Conservation (phyloP, 2,329 filamentous ascomycete genomes). For the Ophiostoma ulmi region DNA sequence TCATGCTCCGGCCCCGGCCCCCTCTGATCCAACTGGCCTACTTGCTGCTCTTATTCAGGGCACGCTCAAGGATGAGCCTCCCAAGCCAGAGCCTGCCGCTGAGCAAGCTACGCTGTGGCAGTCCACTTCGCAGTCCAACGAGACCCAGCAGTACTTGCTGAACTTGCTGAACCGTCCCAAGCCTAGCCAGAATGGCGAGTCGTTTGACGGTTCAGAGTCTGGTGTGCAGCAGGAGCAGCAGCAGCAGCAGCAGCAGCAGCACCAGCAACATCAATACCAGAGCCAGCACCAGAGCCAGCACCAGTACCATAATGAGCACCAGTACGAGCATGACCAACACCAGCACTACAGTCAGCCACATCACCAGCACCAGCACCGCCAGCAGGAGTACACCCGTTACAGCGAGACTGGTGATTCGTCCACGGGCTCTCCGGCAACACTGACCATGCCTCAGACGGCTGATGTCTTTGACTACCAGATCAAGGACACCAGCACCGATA, state of each 20-base stretch:
- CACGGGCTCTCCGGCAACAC: constrained; percentile 20
- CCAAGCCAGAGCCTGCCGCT: constrained; percentile 29
- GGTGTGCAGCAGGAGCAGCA: constrained; percentile 25
- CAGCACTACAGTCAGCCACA: constrained; percentile 14
- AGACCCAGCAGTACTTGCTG: constrained; percentile 80
- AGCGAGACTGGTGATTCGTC: constrained; percentile 15
- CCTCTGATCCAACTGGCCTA: constrained; percentile 53
- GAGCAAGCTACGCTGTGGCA: constrained; percentile 36
- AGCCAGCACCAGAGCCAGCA: constrained; percentile 24
- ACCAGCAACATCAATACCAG: constrained; percentile 28
- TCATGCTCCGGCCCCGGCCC: constrained; percentile 53
- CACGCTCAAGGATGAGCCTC: constrained; percentile 42
- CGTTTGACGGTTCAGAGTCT: constrained; percentile 39
- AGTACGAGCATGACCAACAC: constrained; percentile 21
- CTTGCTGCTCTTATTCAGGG: constrained; percentile 59
- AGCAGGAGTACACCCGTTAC: constrained; percentile 15
- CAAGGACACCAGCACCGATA: constrained; percentile 25
- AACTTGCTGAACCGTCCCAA: constrained; percentile 78
- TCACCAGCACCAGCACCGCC: constrained; percentile 26
- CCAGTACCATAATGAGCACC: constrained; percentile 23
- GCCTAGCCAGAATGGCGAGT: constrained; percentile 44
- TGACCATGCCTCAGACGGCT: constrained; percentile 17
- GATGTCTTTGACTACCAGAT: constrained; percentile 25
- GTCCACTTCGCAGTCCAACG: constrained; percentile 51
- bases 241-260: not conserved